Base-by-base conservation (phyloP, 257 asterid species). In the Sherardia arvensis region DNA sequence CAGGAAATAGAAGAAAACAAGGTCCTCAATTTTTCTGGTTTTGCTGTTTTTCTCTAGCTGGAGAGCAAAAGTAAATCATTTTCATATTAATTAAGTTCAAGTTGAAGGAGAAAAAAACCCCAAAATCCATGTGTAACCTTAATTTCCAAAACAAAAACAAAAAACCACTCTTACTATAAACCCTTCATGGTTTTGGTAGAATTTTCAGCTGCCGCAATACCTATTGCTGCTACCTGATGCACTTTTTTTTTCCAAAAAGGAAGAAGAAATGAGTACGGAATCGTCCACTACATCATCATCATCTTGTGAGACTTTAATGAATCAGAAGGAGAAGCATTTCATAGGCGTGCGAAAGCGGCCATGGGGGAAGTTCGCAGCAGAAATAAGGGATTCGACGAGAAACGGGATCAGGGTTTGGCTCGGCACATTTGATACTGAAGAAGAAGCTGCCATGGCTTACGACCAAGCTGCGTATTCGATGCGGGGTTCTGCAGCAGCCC, bases 331-430 rank as follows among this genome's bases (percentile, higher is more conserved):
- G 18, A 78, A 75, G 27, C 65, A 55, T n/a, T 78, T 69, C 22
- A 69, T 72, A 0, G 83, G 83, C 2, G 80, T 75, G 21, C 51
- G 80, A 20, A 72, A 33, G 38, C 68, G 78, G 58, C 78, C 80
- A 9, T 75, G 83, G 80, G 78, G 83, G 4, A 78, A 75, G 59
- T 78, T 36, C 62, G 83, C 83, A 8, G 73, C 83, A 7, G 83
- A 75, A 66, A 78, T 78, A 57, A 75, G 76, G 33, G 83, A 78
- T 72, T 78, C 80, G 4, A 78, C 83, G 1, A 70, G 83, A 58
- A 78, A 71, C 15, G 80, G 83, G 23, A 49, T 36, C 26, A 71
- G 83, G 61, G 83, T 78, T 49, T 78, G 83, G 80, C 55, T 75
- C 33, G 83, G 80, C 7, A 78, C 83, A 29, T 75, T 78, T 27